Evolutionary conservation across 805 yeast genomes (phyloP).

Genomic region (Saccharomyces jurei): DNA sequence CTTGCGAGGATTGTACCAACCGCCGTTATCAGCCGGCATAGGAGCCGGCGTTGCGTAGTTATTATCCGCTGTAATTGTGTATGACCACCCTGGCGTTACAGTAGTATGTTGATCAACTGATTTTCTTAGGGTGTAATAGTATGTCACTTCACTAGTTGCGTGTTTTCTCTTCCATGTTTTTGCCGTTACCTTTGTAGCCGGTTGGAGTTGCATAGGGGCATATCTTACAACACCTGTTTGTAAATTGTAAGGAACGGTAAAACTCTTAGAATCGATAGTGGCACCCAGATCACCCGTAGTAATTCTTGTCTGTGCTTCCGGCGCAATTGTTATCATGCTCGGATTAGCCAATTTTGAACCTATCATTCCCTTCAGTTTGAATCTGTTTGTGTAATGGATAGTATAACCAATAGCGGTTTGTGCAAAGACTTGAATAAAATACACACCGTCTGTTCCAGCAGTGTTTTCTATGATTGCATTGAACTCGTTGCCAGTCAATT

Average conservation of each 20-base stretch:
- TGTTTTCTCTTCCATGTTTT: conserved; percentile 54
- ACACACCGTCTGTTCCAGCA: conserved; percentile 54
- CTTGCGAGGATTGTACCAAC: conserved; percentile 51
- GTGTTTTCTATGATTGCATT: conserved; percentile 37
- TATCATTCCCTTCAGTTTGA: conserved; percentile 61
- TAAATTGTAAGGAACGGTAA: conserved; percentile 56
- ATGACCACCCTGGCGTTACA: conserved; percentile 76
- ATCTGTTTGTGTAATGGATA: conserved; percentile 60
- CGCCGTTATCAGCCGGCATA: conserved; percentile 46
- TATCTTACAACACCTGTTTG: conserved; percentile 71
- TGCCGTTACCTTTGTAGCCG: conserved; percentile 59
- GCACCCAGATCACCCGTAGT: conserved; percentile 7
- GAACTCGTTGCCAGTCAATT: conserved; percentile 29
- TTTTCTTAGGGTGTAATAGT: conserved; percentile 29
- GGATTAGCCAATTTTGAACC: conserved; percentile 44
- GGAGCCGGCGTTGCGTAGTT: conserved; percentile 69
- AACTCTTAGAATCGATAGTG: conserved; percentile 38
- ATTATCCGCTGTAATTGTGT: conserved; percentile 47
- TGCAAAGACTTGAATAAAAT: conserved; percentile 63
- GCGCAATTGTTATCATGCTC: conserved; percentile 31
- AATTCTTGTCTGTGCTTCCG: conserved; percentile 29
- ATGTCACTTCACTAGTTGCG: conserved; percentile 59
- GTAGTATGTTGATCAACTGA: conserved; percentile 48
- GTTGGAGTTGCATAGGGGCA: conserved; percentile 92
- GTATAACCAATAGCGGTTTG: conserved; percentile 37